A percentile compares a stretch with the other conserved stretches of the same genome.
Evolutionary conservation across 2,329 filamentous ascomycete genomes (phyloP).

Genomic region (Cladophialophora carrionii): DNA sequence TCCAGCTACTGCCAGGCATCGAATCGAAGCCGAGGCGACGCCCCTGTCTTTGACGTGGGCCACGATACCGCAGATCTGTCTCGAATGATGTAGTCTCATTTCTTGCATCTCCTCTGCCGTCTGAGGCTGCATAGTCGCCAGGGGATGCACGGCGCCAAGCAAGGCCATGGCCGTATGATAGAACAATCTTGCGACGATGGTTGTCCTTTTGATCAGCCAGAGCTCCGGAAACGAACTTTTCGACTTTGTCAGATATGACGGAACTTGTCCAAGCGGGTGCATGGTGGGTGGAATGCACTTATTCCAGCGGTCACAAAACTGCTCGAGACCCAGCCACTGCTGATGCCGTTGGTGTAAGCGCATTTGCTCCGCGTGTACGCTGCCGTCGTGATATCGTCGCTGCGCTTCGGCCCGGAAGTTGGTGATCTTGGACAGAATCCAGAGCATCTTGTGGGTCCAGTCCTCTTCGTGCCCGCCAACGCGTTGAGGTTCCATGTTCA

Average conservation of each 20-base stretch:
- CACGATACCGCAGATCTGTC: conserved; percentile 85
- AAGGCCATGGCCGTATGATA: conserved; percentile 87
- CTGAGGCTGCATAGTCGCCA: conserved; percentile 57
- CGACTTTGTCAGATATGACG: conserved; percentile 66
- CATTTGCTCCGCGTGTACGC: conserved; percentile 61
- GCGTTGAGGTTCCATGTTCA: conserved; percentile 66
- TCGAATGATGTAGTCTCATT: conserved; percentile 73
- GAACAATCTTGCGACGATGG: conserved; percentile 80
- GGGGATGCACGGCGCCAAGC: conserved; percentile 76
- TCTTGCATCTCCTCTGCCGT: conserved; percentile 68
- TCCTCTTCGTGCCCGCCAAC: conserved; percentile 69
- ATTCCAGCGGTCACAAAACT: conserved; percentile 83
- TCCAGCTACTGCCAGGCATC: conserved; percentile 76
- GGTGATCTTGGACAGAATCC: conserved; percentile 81
- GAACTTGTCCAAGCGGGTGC: conserved; percentile 79
- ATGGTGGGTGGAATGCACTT: conserved; percentile 78
- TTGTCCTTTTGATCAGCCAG: conserved; percentile 83
- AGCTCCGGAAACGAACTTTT: conserved; percentile 83
- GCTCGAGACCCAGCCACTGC: conserved; percentile 80
- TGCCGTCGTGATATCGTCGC: conserved; percentile 63
- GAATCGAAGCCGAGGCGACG: conserved; percentile 76
- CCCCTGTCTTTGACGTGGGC: conserved; percentile 81
- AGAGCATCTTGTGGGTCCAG: conserved; percentile 88
- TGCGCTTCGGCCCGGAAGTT: conserved; percentile 75
- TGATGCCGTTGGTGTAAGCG: conserved; percentile 66